Conservation (phyloP, 2,329 filamentous ascomycete genomes). For the Neocucurbitaria cava region DNA sequence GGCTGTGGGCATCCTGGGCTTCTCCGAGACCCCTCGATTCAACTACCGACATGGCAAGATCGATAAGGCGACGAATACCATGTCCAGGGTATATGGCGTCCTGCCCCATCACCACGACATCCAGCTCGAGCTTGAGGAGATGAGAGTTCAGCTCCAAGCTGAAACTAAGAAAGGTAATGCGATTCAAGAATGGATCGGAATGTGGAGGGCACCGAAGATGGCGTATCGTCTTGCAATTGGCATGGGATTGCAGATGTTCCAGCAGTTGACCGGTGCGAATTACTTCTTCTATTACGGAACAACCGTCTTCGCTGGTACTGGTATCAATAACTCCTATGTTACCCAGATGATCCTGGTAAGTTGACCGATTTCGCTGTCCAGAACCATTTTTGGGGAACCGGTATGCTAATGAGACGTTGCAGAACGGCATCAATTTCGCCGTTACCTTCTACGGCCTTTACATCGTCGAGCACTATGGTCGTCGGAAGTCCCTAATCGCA, state of each 20-base stretch:
- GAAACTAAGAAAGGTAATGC: constrained; percentile 45
- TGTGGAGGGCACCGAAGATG: constrained; percentile 71
- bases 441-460: constrained; percentile 54
- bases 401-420: background rate
- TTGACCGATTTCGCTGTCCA: constrained; percentile 2
- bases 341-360: constrained; percentile 55
- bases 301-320: constrained; percentile 50
- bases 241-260: constrained; percentile 67
- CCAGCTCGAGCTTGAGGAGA: constrained; percentile 60
- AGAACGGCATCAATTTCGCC: constrained; percentile 55
- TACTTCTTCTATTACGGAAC: constrained; percentile 63
- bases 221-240: constrained; percentile 67
- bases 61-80: constrained; percentile 57
- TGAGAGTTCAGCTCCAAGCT: constrained; percentile 60
- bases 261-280: constrained; percentile 67
- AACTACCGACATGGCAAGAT: constrained; percentile 61
- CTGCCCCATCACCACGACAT: constrained; percentile 61
- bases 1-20: constrained; percentile 59
- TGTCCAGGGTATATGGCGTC: constrained; percentile 62
- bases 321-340: constrained; percentile 52
- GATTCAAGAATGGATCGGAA: constrained; percentile 64
- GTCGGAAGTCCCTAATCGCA: constrained; percentile 53
- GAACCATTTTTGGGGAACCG: background rate
- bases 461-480: constrained; percentile 55
- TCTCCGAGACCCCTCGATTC: constrained; percentile 64